These are phyloP conservation scores for Phytophthora agathidicida DNA, from an alignment of 352 stramenopile genomes.

Conservation along the genomic window DNA sequence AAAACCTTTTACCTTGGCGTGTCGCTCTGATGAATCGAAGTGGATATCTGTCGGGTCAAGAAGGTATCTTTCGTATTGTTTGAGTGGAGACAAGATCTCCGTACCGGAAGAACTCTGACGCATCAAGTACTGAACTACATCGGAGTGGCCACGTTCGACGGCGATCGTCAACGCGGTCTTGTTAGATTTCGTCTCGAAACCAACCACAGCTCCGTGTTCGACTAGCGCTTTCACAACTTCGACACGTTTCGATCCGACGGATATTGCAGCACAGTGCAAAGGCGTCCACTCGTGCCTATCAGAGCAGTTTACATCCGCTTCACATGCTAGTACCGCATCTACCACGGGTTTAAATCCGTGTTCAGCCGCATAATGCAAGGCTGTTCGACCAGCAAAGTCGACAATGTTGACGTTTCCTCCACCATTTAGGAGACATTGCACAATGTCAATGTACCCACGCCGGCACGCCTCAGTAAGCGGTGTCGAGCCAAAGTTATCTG, in stretches of 20 bases:
- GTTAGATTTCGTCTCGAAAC: background rate
- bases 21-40: background rate
- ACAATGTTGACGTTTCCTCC: background rate
- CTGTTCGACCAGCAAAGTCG: background rate
- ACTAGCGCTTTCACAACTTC: constrained; percentile 2
- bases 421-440: background rate
- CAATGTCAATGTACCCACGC: background rate
- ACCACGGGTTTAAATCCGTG: background rate
- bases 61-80: background rate
- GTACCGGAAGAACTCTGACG: too few relatives aligned
- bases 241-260: background rate
- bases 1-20: background rate
- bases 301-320: background rate
- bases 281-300: constrained; percentile 20
- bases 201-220: background rate
- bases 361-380: constrained; percentile 6
- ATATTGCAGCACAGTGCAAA: constrained; percentile 12
- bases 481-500: constrained; percentile 14
- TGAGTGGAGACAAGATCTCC: too few relatives aligned
- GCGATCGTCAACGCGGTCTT: constrained; percentile 4
- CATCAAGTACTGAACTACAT: too few relatives aligned
- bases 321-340: background rate
- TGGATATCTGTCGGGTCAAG: constrained; percentile 5
- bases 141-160: background rate
- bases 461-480: constrained; percentile 1